phyloP scores from a whole-genome alignment of 2,329 filamentous ascomycete genomes.

The Penicillium polonicum region DNA sequence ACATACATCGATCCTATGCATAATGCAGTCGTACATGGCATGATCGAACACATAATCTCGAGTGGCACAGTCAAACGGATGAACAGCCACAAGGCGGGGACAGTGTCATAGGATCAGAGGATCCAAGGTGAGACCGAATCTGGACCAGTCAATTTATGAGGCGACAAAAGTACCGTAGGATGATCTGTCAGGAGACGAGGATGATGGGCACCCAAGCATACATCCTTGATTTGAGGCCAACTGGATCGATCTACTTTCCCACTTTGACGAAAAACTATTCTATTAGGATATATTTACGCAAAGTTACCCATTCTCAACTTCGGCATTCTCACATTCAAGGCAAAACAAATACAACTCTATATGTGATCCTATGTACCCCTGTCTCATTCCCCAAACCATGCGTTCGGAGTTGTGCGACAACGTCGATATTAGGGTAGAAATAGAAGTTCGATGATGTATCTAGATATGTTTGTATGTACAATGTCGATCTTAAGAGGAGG shows the following conservation, averaged over 20 bases:
- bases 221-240: not conserved
- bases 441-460: too few species aligned
- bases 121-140: slow-evolving; percentile 1
- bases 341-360: slow-evolving; percentile 3
- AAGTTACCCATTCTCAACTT: not conserved
- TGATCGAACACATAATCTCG: slow-evolving; percentile 6
- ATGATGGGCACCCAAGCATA: not conserved
- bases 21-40: slow-evolving; percentile 4
- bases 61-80: slow-evolving; percentile 17
- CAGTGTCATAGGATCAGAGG: not conserved
- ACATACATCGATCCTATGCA: slow-evolving; percentile 5
- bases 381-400: slow-evolving; percentile 22
- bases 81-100: slow-evolving; percentile 26
- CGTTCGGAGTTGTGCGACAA: slow-evolving; percentile 20
- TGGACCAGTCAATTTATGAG: slow-evolving; percentile 14
- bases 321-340: slow-evolving; percentile 2
- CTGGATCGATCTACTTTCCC: slow-evolving; percentile 1
- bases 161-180: slow-evolving; percentile 10
- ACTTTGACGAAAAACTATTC: not conserved
- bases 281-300: not conserved
- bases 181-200: slow-evolving; percentile 7
- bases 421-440: not conserved
- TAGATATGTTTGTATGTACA: not conserved
- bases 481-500: slow-evolving; percentile 1
- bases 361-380: slow-evolving; percentile 14